Conservation (phyloP, 2,329 filamentous ascomycete genomes). For the Delphinella strobiligena region DNA sequence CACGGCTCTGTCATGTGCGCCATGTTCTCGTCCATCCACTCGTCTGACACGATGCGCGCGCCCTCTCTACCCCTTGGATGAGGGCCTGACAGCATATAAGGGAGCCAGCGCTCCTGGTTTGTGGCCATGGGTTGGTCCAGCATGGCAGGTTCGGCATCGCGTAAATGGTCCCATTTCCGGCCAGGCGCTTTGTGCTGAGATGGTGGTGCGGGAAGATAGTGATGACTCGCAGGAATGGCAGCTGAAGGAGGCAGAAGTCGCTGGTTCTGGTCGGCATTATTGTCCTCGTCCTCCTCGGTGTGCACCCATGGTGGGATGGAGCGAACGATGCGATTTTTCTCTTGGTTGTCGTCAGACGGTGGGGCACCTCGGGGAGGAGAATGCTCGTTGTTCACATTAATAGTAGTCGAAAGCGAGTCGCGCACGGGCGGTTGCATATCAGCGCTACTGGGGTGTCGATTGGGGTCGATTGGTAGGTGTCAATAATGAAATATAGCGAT, state of each 20-base stretch:
- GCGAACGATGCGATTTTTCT: constrained; percentile 8
- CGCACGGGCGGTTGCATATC: constrained; percentile 10
- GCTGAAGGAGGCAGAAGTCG: constrained; percentile 9
- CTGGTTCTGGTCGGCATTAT: constrained; percentile 9
- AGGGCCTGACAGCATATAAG: constrained; percentile 25
- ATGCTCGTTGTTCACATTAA: constrained; percentile 9
- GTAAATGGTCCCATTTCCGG: constrained; percentile 23
- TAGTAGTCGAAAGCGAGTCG: constrained; percentile 11
- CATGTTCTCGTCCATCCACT: constrained; percentile 39
- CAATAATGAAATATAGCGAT: not conserved
- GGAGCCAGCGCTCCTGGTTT: constrained; percentile 22
- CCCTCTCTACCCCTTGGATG: constrained; percentile 18
- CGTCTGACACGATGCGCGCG: constrained; percentile 26
- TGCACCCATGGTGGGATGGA: constrained; percentile 26
- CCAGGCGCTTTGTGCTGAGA: constrained; percentile 20
- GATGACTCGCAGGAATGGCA: constrained; percentile 13
- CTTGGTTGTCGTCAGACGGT: constrained; percentile 6
- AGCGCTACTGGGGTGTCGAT: constrained; percentile 4
- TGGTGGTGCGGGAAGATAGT: constrained; percentile 13
- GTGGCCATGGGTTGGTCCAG: constrained; percentile 21
- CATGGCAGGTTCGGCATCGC: constrained; percentile 21
- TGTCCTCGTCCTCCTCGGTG: constrained; percentile 19
- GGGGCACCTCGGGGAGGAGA: constrained; percentile 4
- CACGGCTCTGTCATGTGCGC: constrained; percentile 36
- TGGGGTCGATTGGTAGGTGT: not conserved